Conservation (phyloP, 2,329 filamentous ascomycete genomes). For the Pseudopyricularia javanii region DNA sequence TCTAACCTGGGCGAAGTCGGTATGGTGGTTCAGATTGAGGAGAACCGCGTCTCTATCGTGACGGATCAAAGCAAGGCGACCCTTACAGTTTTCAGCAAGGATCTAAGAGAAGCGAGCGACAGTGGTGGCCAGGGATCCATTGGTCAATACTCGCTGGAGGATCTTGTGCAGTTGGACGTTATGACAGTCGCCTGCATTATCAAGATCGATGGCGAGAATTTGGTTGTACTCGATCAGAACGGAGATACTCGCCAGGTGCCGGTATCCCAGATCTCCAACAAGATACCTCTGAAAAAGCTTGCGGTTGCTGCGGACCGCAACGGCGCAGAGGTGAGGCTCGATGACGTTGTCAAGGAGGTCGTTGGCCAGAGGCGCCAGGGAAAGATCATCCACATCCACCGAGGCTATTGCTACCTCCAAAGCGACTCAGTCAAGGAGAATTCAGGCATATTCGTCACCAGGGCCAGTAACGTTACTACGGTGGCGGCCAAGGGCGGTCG, state of each 20-base stretch:
- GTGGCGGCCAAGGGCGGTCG: slow-evolving; percentile 90
- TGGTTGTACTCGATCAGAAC: slow-evolving; percentile 84
- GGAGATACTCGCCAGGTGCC: slow-evolving; percentile 71
- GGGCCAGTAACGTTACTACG: slow-evolving; percentile 75
- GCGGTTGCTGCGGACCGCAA: slow-evolving; percentile 88
- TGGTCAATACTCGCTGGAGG: slow-evolving; percentile 85
- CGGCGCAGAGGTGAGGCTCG: slow-evolving; percentile 81
- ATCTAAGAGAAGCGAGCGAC: slow-evolving; percentile 85
- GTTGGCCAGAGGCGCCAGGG: slow-evolving; percentile 77
- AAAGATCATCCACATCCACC: slow-evolving; percentile 85
- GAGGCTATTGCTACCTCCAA: slow-evolving; percentile 83
- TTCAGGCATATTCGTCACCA: slow-evolving; percentile 76
- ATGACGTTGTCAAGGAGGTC: slow-evolving; percentile 86
- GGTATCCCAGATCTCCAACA: slow-evolving; percentile 85
- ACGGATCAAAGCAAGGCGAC: slow-evolving; percentile 89
- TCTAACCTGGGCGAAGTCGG: slow-evolving; percentile 84
- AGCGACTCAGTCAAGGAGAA: slow-evolving; percentile 78
- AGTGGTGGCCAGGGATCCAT: slow-evolving; percentile 73
- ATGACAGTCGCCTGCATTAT: slow-evolving; percentile 88
- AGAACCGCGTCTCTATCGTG: slow-evolving; percentile 84
- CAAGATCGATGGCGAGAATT: slow-evolving; percentile 87
- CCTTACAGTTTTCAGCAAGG: slow-evolving; percentile 96
- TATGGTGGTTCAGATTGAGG: slow-evolving; percentile 88
- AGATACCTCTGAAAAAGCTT: slow-evolving; percentile 67
- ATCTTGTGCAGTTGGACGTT: slow-evolving; percentile 86